Evolutionary conservation across 176 grass and related monocot species (phyloP), one percentile per base, ranked within the genome.

Genomic region (Aegilops longissima): DNA sequence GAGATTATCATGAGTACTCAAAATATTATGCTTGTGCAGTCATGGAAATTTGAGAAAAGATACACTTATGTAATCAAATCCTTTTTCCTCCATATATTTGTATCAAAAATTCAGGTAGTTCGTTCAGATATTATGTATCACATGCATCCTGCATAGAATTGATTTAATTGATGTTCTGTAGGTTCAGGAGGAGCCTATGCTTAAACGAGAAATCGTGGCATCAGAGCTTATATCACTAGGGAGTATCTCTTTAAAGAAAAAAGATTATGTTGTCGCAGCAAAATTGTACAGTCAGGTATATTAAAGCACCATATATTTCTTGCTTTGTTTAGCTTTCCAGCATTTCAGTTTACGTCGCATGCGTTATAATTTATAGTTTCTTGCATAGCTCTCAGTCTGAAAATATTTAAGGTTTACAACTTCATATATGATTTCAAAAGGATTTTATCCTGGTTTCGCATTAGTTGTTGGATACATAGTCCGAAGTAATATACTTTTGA

Each of bases 201-300:
- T 17, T 33, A 77, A 66, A 77, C 75, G 40, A 40, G 75, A 77
- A 66, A 35, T 42, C 23, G 13, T 0, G 21, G 40, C 27, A 52
- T 20, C 71, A 77, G 34, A 61, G 34, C 47, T 85, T 39, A 67
- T 66, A 42, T 85, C 73, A 54, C 73, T 85, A 34, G 83, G 73
- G 39, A 85, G 40, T 21, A 76, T 66, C 39, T 73, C 72, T 25
- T 75, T 85, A 47, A 62, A 64, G 39, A 66, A 76, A 76, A 63
- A 76, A 12, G 83, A 84, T 76, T 84, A 77, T 84, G 6, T 51
- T 76, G 47, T 61, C 18, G 72, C 83, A 76, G 63, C 61, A 84
- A 27, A 59, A 76, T 84, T 84, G 59, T 84, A 66, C 40, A 76
- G 72, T 52, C 74, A 84, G 72, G 83, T 76, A 84, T 65, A 64